Evolutionary conservation across 192 early-diverging fungal species (phyloP), one percentile per base, ranked within the genome.

Genomic region (Rhizophagus sp.): DNA sequence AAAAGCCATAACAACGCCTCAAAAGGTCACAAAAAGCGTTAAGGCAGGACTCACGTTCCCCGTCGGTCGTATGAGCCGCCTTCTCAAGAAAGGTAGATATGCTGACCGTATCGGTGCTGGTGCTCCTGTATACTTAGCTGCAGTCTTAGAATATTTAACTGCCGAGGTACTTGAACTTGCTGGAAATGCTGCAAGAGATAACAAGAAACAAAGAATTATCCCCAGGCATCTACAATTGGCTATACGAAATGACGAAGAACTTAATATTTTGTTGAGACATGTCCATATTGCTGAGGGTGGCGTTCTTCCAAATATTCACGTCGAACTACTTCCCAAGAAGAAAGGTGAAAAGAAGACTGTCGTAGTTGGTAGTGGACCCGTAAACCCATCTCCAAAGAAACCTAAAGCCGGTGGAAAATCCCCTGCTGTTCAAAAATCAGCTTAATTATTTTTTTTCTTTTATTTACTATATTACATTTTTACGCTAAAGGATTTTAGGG

Each of bases 231-330:
- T 95, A 62, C 94, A 95, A 88, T 90, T 96, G 74, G 93, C 95
- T 88, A 95, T 96, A 90, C 87, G 95, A 76, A 96, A 96, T 88
- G 95, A 96, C 87, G 95, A 96, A 82, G 95, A 97, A 86, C 86
- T 97, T 79, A 97, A 96, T 92, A 96, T 95, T 88, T 88, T 97
- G 76, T 92, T 97, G 70, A 93, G 93, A 79, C 90, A 90, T 82
- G 95, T 97, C 79, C 96, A 95, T 82, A 97, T 97, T 79, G 95
- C 95, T 77, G 93, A 95, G 88, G 94, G 95, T 80, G 94, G 93
- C 89, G 92, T 95, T 41, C 83, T 94, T 78, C 89, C 89, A 84
- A 92, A 92, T 88, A 94, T 94, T 81, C 91, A 95, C 87, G 80
- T 84, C 49, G 81, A 85, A 34, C 87, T 93, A 13, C 85, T 93